phyloP scores from a whole-genome alignment of 148 eudicot species.

The Cornus kousa region DNA sequence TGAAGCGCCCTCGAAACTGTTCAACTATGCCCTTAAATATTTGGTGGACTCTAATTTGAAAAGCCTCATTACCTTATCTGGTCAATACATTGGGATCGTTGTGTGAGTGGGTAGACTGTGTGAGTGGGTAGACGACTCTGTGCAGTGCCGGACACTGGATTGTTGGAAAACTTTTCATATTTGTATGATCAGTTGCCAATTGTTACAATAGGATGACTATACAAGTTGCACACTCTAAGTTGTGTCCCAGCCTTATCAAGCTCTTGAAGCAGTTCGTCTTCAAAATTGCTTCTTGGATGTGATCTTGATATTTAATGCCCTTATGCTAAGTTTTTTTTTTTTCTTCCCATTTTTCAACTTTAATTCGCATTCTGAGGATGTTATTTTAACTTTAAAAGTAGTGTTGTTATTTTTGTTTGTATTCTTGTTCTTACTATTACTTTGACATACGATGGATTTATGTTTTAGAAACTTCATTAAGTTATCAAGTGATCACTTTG shows the following conservation, averaged over 20 bases:
- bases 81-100: neutral
- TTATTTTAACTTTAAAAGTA: too few relatives aligned
- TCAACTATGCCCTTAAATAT: neutral
- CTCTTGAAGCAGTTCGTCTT: neutral
- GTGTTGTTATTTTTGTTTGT: too few relatives aligned
- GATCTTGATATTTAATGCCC: neutral
- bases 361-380: neutral
- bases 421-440: too few relatives aligned
- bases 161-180: neutral
- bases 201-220: too few relatives aligned
- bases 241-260: neutral
- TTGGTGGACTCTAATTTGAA: neutral
- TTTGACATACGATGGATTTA: too few relatives aligned
- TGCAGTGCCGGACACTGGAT: neutral
- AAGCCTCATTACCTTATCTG: neutral
- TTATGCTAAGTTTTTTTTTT: neutral
- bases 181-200: neutral
- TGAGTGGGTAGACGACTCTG: neutral
- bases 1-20: neutral
- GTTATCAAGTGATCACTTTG: neutral
- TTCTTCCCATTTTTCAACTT: neutral
- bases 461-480: neutral
- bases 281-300: neutral
- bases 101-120: too few relatives aligned
- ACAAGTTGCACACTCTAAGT: too few relatives aligned